Base-by-base conservation (phyloP, 306 rosid species). In the Cicer chorassanicum region DNA sequence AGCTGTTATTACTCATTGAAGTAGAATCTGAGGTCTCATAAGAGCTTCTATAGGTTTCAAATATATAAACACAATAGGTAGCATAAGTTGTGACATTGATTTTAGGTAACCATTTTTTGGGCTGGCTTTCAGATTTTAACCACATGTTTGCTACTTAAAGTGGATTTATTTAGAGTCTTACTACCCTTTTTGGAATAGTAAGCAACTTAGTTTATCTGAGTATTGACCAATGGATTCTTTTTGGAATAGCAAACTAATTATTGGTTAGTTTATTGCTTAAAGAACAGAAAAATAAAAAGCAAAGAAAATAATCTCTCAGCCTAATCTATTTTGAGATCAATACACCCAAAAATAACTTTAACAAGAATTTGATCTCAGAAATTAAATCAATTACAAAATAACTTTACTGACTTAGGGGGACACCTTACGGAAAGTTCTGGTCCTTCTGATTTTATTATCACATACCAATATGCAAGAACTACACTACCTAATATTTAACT, bases 101-200 rank as follows among this genome's bases (percentile, higher is more conserved):
- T 81, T 77, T 34, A 39, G 84, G 84, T 64, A 82, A 79, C 71
- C 88, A 81, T 88, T 89, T 55, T 80, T 88, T 88, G 77, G 77
- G 78, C 61, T 70, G 50, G 4, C 49, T 53, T 44, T 66, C 45
- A 38, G 62, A 69, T 69, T 50, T 65, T 72, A 29, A 65, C 88
- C 82, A 79, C 61, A 59, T 71, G 68, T 83, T 73, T 51, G 78
- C 85, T 67, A 61, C 60, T 87, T 74, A 76, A 68, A 49, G 79
- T 69, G 54, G 57, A 74, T 74, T 56, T 63, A 70, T 65, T 65
- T 81, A 76, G 56, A 72, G 42, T 71, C 75, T 54, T 66, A 29
- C 64, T 80, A 82, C 82, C 86, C 86, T 82, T 89, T 89, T 89
- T 84, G 80, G 75, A 76, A 77, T 85, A 29, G 34, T 29, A 29